These are phyloP conservation scores for Alopecurus myosuroides DNA, from an alignment of 176 grass and related monocot species.

Conservation along the genomic window DNA sequence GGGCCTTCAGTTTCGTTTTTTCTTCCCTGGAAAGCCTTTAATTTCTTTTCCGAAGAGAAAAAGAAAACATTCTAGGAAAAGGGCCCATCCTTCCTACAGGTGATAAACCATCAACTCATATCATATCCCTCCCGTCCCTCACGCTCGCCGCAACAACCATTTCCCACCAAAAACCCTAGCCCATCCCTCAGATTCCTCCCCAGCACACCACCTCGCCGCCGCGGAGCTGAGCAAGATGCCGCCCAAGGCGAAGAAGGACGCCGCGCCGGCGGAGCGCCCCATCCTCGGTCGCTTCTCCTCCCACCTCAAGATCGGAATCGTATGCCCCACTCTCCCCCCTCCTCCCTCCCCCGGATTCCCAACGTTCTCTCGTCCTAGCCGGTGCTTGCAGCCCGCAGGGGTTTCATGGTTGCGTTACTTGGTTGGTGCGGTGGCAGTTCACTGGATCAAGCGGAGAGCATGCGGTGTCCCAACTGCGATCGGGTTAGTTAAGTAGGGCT, in stretches of 20 bases:
- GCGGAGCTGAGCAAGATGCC: slow-evolving; percentile 42
- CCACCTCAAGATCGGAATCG: slow-evolving; percentile 99
- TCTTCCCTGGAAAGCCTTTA: no score
- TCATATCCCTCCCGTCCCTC: neutral
- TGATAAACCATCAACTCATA: neutral
- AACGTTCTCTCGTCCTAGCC: neutral
- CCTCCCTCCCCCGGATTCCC: neutral
- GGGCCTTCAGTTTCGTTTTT: no score
- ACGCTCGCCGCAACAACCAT: neutral
- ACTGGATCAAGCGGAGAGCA: neutral
- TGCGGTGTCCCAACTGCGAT: neutral
- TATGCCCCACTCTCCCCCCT: slow-evolving; percentile 10
- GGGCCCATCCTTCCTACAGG: neutral
- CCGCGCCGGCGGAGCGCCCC: slow-evolving; percentile 66
- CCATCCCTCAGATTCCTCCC: neutral
- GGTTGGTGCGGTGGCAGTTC: neutral
- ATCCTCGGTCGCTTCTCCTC: slow-evolving; percentile 98
- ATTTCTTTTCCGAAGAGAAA: neutral
- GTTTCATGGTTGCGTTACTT: neutral
- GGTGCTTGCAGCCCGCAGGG: neutral
- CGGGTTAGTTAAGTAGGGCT: neutral
- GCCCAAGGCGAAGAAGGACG: slow-evolving; percentile 93
- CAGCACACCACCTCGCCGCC: neutral
- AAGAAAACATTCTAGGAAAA: no score
- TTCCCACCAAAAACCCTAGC: slow-evolving; percentile 47